Percentiles rank a stretch among this genome's conserved stretches.
These are phyloP conservation scores for Sordaria brevicollis DNA, from an alignment of 495 filamentous ascomycete species.

Conservation along the genomic window DNA sequence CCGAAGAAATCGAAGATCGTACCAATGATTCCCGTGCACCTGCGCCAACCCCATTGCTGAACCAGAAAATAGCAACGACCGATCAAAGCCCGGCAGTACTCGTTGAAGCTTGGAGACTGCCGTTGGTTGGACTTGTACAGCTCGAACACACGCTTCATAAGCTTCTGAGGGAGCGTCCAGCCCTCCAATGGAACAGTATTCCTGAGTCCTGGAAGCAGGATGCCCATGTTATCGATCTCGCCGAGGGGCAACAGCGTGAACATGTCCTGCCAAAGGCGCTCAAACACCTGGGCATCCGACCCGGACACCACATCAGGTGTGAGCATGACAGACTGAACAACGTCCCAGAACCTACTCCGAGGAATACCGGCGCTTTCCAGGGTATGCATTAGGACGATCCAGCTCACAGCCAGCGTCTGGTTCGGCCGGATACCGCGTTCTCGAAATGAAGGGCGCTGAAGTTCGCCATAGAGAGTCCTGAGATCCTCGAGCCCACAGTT, in stretches of 20 bases:
- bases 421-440: conserved; percentile 59
- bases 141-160: conserved; percentile 55
- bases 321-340: conserved; percentile 39
- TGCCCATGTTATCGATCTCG: conserved; percentile 63
- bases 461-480: conserved; percentile 50
- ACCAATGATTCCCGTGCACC: conserved; percentile 67
- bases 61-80: conserved; percentile 72
- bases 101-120: conserved; percentile 59
- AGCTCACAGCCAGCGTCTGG: conserved; percentile 47
- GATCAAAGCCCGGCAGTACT: conserved; percentile 66
- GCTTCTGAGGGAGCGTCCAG: conserved; percentile 58
- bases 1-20: conserved; percentile 88
- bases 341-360: conserved; percentile 46
- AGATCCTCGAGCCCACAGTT: conserved; percentile 41
- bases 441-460: conserved; percentile 39
- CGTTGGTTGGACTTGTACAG: conserved; percentile 49
- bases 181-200: conserved; percentile 49
- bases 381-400: conserved; percentile 55
- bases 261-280: conserved; percentile 60
- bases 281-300: conserved; percentile 47
- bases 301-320: conserved; percentile 17
- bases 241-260: conserved; percentile 66
- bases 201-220: conserved; percentile 46
- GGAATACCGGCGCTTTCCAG: conserved; percentile 38
- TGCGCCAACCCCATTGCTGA: conserved; percentile 74